A percentile compares a stretch with the other conserved stretches of the same genome.
phyloP scores from a whole-genome alignment of 164 flowering plant species.

The Vitis labrusca region DNA sequence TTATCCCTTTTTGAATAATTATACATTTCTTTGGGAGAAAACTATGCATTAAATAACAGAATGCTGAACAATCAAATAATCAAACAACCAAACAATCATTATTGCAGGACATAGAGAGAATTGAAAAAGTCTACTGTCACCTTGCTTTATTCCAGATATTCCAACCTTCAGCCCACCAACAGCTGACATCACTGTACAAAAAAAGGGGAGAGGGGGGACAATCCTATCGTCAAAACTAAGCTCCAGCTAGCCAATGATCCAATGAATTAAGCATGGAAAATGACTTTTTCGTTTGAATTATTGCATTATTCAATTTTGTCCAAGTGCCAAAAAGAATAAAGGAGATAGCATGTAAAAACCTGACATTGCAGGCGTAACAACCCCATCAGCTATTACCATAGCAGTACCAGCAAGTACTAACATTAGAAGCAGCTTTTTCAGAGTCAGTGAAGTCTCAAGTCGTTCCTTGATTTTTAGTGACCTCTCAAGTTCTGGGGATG shows the following conservation, averaged over 20 bases:
- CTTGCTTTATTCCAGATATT: conserved; percentile 65
- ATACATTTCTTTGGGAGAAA: too few relatives aligned
- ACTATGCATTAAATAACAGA: neutral
- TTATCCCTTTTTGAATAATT: too few relatives aligned
- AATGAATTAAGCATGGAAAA: neutral
- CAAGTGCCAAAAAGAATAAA: neutral
- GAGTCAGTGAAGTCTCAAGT: conserved; percentile 72
- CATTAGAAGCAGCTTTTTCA: conserved; percentile 82
- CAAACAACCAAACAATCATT: neutral
- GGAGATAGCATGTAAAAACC: conserved; percentile 40
- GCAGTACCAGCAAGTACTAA: conserved; percentile 95
- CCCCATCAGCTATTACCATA: conserved; percentile 96
- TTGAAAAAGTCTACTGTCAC: conserved; percentile 29
- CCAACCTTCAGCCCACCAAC: conserved; percentile 91
- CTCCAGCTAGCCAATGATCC: neutral
- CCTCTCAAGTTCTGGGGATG: conserved; percentile 97
- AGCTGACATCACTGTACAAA: conserved; percentile 85
- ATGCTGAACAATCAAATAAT: neutral
- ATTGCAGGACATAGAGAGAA: neutral
- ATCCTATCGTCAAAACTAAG: neutral
- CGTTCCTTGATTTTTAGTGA: conserved; percentile 90
- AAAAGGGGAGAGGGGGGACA: conserved; percentile 3
- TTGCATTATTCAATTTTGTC: neutral
- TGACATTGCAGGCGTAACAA: conserved; percentile 99
- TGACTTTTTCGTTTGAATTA: neutral